A percentile compares a stretch with the other conserved stretches of the same genome.
Conservation (phyloP, 1,139 yeast species). For the Lodderomyces orthopsilosis region DNA sequence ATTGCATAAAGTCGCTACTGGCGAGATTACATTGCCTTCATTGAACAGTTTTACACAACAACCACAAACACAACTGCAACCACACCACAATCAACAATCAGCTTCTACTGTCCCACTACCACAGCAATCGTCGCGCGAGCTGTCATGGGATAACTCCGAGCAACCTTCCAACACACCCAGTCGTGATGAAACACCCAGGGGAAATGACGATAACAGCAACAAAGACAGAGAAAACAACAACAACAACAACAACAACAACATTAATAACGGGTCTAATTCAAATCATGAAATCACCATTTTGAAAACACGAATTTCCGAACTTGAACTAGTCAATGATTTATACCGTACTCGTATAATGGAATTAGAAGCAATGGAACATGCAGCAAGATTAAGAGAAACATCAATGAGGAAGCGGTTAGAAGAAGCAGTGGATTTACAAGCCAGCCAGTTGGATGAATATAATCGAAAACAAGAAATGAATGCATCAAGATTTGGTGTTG, state of each 20-base stretch:
- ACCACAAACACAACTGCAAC: conserved; percentile 3
- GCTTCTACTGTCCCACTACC: not conserved
- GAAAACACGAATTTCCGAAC: conserved; percentile 78
- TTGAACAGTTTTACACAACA: conserved; percentile 2
- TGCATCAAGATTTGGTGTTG: not conserved
- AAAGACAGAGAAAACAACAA: conserved; percentile 14
- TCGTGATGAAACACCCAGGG: conserved; percentile 7
- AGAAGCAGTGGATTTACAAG: conserved; percentile 33
- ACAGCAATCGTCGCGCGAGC: conserved; percentile 6
- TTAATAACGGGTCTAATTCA: conserved; percentile 14
- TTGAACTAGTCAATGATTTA: conserved; percentile 85
- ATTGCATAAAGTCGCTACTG: conserved; percentile 22
- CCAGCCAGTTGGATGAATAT: conserved; percentile 7
- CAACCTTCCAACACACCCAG: conserved; percentile 2
- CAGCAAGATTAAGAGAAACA: conserved; percentile 51
- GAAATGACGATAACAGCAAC: conserved; percentile 6
- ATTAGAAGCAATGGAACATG: conserved; percentile 68
- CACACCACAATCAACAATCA: conserved; percentile 2
- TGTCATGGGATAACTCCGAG: conserved; percentile 6
- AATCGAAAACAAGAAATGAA: not conserved
- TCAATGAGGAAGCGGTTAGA: conserved; percentile 50
- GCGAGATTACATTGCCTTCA: conserved; percentile 7
- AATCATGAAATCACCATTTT: conserved; percentile 53
- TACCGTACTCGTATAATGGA: conserved; percentile 80
- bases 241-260: conserved; percentile 16